Conservation (phyloP, 352 stramenopile species). For the Pythium utonaiense region DNA sequence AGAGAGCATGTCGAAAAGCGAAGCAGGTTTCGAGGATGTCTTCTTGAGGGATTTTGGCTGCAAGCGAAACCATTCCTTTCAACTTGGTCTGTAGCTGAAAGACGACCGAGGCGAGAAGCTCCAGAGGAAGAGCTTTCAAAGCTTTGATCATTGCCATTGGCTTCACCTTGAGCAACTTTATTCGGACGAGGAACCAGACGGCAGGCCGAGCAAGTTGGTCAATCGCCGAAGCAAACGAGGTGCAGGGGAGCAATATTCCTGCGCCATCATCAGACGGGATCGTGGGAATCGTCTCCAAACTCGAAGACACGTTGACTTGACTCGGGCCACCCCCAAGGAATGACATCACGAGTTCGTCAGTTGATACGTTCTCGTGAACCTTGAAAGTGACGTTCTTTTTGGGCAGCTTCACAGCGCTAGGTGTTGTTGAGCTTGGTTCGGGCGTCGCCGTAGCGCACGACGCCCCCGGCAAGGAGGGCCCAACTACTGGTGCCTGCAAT, state of each 20-base stretch:
- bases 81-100: constrained; percentile 39
- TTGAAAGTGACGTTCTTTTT: constrained; percentile 8
- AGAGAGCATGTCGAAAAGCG: constrained; percentile 55
- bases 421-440: too few relatives aligned
- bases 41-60: constrained; percentile 34
- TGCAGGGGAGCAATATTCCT: neutral
- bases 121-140: constrained; percentile 29
- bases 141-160: neutral
- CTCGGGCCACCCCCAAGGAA: neutral
- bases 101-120: constrained; percentile 44
- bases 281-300: neutral
- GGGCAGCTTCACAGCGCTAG: neutral
- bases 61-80: constrained; percentile 44
- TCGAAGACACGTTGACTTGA: neutral
- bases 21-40: constrained; percentile 51
- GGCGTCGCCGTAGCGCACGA: too few relatives aligned
- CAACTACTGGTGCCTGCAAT: too few relatives aligned
- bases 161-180: constrained; percentile 12
- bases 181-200: constrained; percentile 17
- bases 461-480: too few relatives aligned
- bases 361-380: constrained; percentile 6
- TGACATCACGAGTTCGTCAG: constrained; percentile 17
- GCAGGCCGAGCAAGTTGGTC: constrained; percentile 20
- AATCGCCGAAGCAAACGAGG: neutral
- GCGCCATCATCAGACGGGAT: neutral